These are phyloP conservation scores for Niebla homalea DNA, from an alignment of 495 filamentous ascomycete species.

Conservation along the genomic window DNA sequence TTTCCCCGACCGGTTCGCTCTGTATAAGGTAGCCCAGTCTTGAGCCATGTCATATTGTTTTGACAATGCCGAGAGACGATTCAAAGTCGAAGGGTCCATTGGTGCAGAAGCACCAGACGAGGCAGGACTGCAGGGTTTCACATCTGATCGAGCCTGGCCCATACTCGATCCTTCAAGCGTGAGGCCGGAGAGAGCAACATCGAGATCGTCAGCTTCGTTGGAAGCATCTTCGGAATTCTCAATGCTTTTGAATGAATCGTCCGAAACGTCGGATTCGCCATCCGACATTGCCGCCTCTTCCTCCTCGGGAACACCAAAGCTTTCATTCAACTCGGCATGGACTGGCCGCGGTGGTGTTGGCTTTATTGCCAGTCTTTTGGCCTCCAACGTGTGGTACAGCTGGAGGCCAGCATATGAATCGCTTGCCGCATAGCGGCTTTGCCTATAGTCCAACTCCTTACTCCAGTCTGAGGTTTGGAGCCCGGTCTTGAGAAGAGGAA, in stretches of 20 bases:
- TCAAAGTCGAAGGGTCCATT: too few species aligned
- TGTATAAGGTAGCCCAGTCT: slow-evolving; percentile 1
- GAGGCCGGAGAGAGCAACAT: slow-evolving; percentile 16
- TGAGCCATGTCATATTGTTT: slow-evolving; percentile 11
- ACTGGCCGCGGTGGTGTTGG: slow-evolving; percentile 58
- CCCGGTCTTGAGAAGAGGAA: slow-evolving; percentile 64
- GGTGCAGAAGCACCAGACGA: too few species aligned
- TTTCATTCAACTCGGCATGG: slow-evolving; percentile 49
- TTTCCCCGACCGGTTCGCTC: slow-evolving; percentile 3
- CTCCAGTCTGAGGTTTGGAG: slow-evolving; percentile 67
- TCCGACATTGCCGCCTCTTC: slow-evolving; percentile 21
- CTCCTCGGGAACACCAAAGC: slow-evolving; percentile 39
- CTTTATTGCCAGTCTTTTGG: slow-evolving; percentile 46
- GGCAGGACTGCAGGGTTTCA: too few species aligned
- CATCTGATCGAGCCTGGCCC: too few species aligned
- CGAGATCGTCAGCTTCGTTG: background rate
- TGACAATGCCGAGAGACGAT: slow-evolving; percentile 16
- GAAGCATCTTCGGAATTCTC: background rate
- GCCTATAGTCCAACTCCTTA: slow-evolving; percentile 40
- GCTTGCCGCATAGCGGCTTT: slow-evolving; percentile 68
- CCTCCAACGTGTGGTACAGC: slow-evolving; percentile 55
- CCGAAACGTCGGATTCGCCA: slow-evolving; percentile 16
- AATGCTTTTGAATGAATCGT: slow-evolving; percentile 6
- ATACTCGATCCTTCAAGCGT: slow-evolving; percentile 5
- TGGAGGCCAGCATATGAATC: slow-evolving; percentile 73